phyloP scores from a whole-genome alignment of 805 yeast species.

The Brettanomyces custersianus region DNA sequence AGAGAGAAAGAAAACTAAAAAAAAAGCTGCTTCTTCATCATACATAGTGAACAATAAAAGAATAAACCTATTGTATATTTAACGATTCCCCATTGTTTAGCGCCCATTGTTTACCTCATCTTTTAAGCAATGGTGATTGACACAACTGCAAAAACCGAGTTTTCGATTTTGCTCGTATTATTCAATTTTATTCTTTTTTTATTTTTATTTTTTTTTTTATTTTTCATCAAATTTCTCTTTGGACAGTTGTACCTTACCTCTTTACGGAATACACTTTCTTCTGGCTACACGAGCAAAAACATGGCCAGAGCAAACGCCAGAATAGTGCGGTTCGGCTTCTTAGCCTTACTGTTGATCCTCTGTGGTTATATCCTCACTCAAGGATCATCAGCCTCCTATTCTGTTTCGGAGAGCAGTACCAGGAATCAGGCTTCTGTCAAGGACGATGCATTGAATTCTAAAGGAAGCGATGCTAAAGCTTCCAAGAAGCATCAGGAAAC shows the following conservation, averaged over 20 bases:
- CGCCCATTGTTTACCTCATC: no score
- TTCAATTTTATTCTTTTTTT: not conserved
- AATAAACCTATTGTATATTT: no score
- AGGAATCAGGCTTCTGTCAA: constrained; percentile 4
- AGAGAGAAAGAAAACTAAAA: no score
- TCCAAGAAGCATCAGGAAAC: constrained; percentile 3
- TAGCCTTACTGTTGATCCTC: constrained; percentile 34
- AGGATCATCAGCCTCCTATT: constrained; percentile 31
- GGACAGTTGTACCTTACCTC: not conserved
- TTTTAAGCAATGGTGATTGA: no score
- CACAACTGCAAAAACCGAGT: no score
- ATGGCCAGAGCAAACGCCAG: constrained; percentile 43
- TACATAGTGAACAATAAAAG: no score
- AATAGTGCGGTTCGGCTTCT: constrained; percentile 37
- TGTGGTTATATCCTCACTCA: constrained; percentile 40
- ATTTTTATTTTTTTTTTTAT: no score
- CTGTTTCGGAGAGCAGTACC: constrained; percentile 5
- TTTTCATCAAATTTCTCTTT: not conserved
- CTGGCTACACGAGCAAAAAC: not conserved
- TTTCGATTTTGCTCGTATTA: no score
- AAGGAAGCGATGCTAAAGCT: constrained; percentile 6
- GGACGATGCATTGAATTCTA: constrained; percentile 6
- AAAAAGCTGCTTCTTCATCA: no score
- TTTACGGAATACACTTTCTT: no score
- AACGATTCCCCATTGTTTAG: no score